phyloP scores from a whole-genome alignment of 768 basidiomycete genomes.

The Pulveroboletus frians region DNA sequence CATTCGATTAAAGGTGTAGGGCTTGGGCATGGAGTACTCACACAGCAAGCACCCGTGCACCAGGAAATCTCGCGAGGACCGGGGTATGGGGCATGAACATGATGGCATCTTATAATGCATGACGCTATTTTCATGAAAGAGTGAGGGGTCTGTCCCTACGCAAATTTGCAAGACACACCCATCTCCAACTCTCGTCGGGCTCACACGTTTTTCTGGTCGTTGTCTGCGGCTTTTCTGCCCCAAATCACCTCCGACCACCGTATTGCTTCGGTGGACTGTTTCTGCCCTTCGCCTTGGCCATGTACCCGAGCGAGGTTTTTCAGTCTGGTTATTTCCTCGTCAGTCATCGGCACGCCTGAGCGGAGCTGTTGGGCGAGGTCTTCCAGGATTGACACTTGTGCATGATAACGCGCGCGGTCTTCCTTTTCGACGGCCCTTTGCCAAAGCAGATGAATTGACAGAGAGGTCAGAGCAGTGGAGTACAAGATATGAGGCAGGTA shows the following conservation, averaged over 20 bases:
- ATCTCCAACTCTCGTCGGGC: conserved; percentile 36
- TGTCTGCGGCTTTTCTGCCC: conserved; percentile 32
- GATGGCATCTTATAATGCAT: neutral
- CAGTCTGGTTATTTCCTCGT: conserved; percentile 50
- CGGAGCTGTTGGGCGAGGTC: conserved; percentile 51
- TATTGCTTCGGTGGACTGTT: conserved; percentile 22
- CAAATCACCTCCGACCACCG: conserved; percentile 50
- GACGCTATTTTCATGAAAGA: neutral
- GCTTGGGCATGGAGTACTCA: neutral
- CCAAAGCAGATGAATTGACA: conserved; percentile 62
- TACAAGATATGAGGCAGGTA: conserved; percentile 65
- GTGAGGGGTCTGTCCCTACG: neutral
- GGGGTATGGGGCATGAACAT: neutral
- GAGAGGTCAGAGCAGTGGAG: conserved; percentile 58
- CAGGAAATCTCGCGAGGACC: neutral
- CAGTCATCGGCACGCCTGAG: conserved; percentile 39
- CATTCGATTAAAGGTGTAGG: neutral
- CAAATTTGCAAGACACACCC: conserved; percentile 26
- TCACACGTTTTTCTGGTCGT: conserved; percentile 30
- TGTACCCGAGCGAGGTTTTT: conserved; percentile 46
- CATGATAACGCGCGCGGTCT: conserved; percentile 49
- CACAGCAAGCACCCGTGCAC: neutral
- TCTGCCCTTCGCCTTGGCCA: conserved; percentile 12
- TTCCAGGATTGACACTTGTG: conserved; percentile 60
- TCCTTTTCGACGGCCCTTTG: conserved; percentile 46